phyloP scores from a whole-genome alignment of 1,284 basidiomycete genomes.

The Leucoagaricus sp. region DNA sequence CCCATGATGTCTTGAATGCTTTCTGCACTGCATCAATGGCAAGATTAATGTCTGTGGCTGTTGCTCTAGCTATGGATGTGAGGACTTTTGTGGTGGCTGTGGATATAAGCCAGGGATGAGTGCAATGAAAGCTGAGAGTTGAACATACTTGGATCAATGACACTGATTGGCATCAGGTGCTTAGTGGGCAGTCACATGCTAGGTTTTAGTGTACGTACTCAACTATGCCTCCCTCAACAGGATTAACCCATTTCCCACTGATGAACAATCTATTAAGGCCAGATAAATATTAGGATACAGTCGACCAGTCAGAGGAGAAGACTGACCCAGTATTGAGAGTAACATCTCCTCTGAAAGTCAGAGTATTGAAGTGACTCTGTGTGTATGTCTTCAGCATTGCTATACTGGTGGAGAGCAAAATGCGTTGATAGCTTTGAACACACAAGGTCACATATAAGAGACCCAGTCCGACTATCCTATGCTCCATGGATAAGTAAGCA shows the following conservation, averaged over 20 bases:
- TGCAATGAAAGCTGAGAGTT: neutral
- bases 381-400: slow-evolving; percentile 13
- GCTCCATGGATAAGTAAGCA: too few relatives aligned
- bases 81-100: slow-evolving; percentile 66
- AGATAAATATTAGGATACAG: neutral
- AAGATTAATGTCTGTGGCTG: slow-evolving; percentile 65
- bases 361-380: slow-evolving; percentile 15
- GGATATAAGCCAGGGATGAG: neutral
- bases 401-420: too few relatives aligned
- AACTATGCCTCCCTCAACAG: slow-evolving; percentile 41
- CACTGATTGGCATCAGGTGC: neutral
- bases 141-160: slow-evolving; percentile 13
- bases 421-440: too few relatives aligned
- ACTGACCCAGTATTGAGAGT: slow-evolving; percentile 13
- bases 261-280: slow-evolving; percentile 64
- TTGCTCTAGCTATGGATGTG: slow-evolving; percentile 62
- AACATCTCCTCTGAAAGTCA: slow-evolving; percentile 10
- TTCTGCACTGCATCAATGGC: slow-evolving; percentile 74
- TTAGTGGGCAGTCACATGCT: neutral
- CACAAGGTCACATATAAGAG: too few relatives aligned
- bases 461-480: too few relatives aligned
- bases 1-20: slow-evolving; percentile 26
- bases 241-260: slow-evolving; percentile 76
- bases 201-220: neutral
- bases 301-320: too few relatives aligned